Percentiles rank a stretch among this genome's conserved stretches.
These are phyloP conservation scores for Caulochytrium protostelioides DNA, from an alignment of 371 early-diverging fungal genomes.

Conservation along the genomic window DNA sequence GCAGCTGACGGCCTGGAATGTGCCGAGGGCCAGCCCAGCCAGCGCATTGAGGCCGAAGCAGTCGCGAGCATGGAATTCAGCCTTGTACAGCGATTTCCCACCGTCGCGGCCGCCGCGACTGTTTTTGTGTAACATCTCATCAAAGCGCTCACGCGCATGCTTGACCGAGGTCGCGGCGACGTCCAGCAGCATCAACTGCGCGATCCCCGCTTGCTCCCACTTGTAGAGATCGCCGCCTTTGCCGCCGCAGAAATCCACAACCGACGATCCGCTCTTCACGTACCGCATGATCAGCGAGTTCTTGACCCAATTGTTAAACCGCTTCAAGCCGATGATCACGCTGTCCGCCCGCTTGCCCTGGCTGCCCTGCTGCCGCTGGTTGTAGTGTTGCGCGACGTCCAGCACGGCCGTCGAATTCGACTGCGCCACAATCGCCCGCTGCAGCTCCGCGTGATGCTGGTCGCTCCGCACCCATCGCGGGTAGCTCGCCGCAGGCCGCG, in stretches of 20 bases:
- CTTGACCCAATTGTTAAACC: constrained; percentile 95
- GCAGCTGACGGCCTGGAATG: constrained; percentile 73
- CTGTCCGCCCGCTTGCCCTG: constrained; percentile 52
- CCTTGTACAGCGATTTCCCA: constrained; percentile 32
- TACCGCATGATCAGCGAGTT: constrained; percentile 57
- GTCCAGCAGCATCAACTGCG: constrained; percentile 33
- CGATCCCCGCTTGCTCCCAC: constrained; percentile 52
- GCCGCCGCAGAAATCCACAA: constrained; percentile 90
- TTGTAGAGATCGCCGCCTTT: constrained; percentile 98
- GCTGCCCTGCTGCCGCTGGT: constrained; percentile 59
- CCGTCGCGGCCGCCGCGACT: too few species aligned
- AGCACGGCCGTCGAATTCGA: too few species aligned
- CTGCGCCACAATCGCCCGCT: too few species aligned
- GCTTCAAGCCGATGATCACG: constrained; percentile 57
- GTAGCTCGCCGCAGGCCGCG: too few species aligned
- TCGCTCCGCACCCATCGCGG: too few species aligned
- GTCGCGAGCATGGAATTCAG: constrained; percentile 56
- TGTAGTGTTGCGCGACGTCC: constrained; percentile 88
- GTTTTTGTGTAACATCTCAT: too few species aligned
- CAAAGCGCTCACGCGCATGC: constrained; percentile 63
- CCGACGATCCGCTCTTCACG: constrained; percentile 17
- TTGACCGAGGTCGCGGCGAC: constrained; percentile 79
- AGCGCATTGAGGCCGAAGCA: constrained; percentile 42
- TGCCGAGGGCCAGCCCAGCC: constrained; percentile 1
- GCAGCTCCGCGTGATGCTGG: too few species aligned